Evolutionary conservation across 352 stramenopile species (phyloP).

Genomic region (Phytopythium cucurbitacearum): DNA sequence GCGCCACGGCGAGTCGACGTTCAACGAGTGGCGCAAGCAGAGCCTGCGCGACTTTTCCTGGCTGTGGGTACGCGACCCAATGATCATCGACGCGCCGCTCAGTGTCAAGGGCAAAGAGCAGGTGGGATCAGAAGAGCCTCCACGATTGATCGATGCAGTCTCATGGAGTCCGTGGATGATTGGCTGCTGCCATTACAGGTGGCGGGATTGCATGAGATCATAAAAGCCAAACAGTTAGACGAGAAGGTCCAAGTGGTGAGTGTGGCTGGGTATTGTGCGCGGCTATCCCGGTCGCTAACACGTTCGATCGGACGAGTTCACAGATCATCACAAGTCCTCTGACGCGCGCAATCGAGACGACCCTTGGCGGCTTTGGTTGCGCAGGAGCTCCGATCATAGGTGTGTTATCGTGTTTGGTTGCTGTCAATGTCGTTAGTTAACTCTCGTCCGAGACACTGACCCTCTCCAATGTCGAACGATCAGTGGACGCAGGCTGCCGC

Average conservation of each 20-base stretch:
- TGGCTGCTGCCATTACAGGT: slow-evolving; percentile 13
- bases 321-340: slow-evolving; percentile 83
- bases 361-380: slow-evolving; percentile 54
- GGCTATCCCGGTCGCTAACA: neutral
- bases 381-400: slow-evolving; percentile 51
- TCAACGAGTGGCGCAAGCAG: slow-evolving; percentile 80
- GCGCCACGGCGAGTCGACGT: slow-evolving; percentile 84
- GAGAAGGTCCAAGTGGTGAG: slow-evolving; percentile 67
- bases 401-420: slow-evolving; percentile 9
- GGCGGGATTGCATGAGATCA: slow-evolving; percentile 32
- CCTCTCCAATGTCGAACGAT: neutral
- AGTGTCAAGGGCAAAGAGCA: slow-evolving; percentile 70
- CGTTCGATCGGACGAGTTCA: neutral
- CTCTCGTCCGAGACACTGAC: too few species aligned
- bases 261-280: neutral
- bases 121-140: slow-evolving; percentile 16
- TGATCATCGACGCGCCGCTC: slow-evolving; percentile 79
- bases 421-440: too few species aligned
- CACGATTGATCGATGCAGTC: neutral
- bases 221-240: slow-evolving; percentile 36
- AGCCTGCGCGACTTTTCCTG: slow-evolving; percentile 83
- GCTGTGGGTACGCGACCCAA: slow-evolving; percentile 80
- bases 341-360: slow-evolving; percentile 79
- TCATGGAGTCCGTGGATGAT: neutral
- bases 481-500: slow-evolving; percentile 69